Evolutionary conservation across 257 asterid species (phyloP), one percentile per base, ranked within the genome.

Genomic region (Jacaranda copaia): DNA sequence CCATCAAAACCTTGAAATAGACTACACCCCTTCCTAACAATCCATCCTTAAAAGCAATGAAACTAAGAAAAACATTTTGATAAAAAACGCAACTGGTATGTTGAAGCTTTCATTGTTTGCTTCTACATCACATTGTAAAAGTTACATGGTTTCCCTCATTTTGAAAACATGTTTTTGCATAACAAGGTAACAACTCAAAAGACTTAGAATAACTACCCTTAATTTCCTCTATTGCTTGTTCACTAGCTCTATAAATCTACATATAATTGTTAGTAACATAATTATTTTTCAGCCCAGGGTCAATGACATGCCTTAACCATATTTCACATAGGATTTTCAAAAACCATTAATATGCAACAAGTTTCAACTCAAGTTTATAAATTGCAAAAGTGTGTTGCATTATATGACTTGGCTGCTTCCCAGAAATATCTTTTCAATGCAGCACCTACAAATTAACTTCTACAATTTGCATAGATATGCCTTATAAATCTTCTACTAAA

Each of bases 231-330:
- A n/a, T n/a, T n/a, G n/a, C n/a, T n/a, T n/a, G n/a, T n/a, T n/a
- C n/a, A n/a, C n/a, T n/a, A n/a, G n/a, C n/a, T n/a, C n/a, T n/a
- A n/a, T n/a, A n/a, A n/a, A n/a, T n/a, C n/a, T n/a, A n/a, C n/a
- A n/a, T n/a, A n/a, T n/a, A 74, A 10, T 73, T 73, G 10, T 74
- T 61, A 5, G 49, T 46, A 3, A 74, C 38, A 36, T 74, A 72
- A 49, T 74, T 10, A 32, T 39, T 63, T 46, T 61, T n/a, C 25
- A 74, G 61, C n/a, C 3, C n/a, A 1, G 53, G 16, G 5, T 58
- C 46, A 32, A 74, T 61, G 7, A 39, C 61, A 61, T 62, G 78
- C 13, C 70, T 61, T 19, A 52, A 19, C 78, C 78, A 74, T 8
- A 19, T 4, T 0, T 1, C 2, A 7, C 5, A 8, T 15, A 32